A percentile compares a stretch with the other conserved stretches of the same genome.
Conservation (phyloP, 441 rosid genomes). For the Melastoma candidum region DNA sequence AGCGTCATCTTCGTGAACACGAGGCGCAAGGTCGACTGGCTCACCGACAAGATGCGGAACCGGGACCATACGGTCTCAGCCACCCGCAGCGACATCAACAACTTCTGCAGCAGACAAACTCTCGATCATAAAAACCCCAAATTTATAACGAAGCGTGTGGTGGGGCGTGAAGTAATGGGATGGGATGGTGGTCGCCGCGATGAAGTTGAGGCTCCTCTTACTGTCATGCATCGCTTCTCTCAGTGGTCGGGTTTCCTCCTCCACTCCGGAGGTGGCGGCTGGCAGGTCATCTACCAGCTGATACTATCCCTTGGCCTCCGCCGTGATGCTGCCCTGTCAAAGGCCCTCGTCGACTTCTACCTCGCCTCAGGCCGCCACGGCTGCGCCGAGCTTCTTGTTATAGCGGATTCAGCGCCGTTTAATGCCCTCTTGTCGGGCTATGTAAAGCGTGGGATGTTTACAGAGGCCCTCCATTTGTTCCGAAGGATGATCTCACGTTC, state of each 20-base stretch:
- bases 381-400: conserved; percentile 38
- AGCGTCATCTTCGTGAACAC: conserved; percentile 60
- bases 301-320: conserved; percentile 37
- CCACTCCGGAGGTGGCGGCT: not conserved
- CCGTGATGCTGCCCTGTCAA: conserved; percentile 33
- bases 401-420: conserved; percentile 43
- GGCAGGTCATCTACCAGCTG: conserved; percentile 49
- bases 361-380: conserved; percentile 33
- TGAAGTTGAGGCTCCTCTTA: too few species aligned
- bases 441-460: conserved; percentile 37
- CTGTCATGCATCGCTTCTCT: too few species aligned
- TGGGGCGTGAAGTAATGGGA: too few species aligned
- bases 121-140: too few species aligned
- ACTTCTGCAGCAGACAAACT: too few species aligned
- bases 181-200: too few species aligned
- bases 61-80: conserved; percentile 58
- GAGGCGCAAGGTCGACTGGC: conserved; percentile 55
- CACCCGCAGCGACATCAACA: conserved; percentile 35
- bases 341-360: conserved; percentile 47
- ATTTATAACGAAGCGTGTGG: too few species aligned
- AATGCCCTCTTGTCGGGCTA: conserved; percentile 47
- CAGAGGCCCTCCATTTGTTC: conserved; percentile 40
- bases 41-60: conserved; percentile 44
- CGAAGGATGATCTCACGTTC: conserved; percentile 20
- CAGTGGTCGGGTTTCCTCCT: too few species aligned